Percentiles rank a stretch among this genome's conserved stretches.
Evolutionary conservation across 2,329 filamentous ascomycete genomes (phyloP).

Genomic region (Pseudopithomyces maydicus): DNA sequence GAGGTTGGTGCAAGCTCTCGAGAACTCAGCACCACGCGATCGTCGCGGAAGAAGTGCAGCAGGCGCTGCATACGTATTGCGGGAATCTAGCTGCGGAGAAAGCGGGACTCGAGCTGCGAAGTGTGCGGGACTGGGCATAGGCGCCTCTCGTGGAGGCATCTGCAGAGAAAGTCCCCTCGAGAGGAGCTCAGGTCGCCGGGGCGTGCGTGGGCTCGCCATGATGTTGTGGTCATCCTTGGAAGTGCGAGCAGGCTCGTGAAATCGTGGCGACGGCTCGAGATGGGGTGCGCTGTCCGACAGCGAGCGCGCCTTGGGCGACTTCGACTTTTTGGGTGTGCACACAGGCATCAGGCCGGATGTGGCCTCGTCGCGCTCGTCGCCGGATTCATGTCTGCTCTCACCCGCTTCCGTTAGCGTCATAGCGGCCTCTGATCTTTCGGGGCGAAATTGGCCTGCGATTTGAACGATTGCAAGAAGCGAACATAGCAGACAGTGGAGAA

Average conservation of each 20-base stretch:
- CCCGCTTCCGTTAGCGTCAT: constrained; percentile 25
- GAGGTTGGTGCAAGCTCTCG: constrained; percentile 87
- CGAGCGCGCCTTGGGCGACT: constrained; percentile 48
- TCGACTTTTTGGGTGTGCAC: constrained; percentile 42
- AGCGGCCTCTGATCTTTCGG: constrained; percentile 26
- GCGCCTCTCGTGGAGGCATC: constrained; percentile 62
- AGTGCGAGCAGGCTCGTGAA: constrained; percentile 45
- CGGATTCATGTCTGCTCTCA: constrained; percentile 18
- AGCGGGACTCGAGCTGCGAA: constrained; percentile 68
- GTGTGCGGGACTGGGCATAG: constrained; percentile 54
- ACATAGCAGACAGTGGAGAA: constrained; percentile 28
- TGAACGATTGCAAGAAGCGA: constrained; percentile 14
- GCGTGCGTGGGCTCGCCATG: constrained; percentile 59
- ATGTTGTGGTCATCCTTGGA: constrained; percentile 54
- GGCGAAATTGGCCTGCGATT: constrained; percentile 15
- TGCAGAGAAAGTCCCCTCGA: constrained; percentile 71
- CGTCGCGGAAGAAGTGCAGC: constrained; percentile 86
- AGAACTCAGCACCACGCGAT: constrained; percentile 90
- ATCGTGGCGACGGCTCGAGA: constrained; percentile 53
- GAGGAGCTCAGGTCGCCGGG: constrained; percentile 69
- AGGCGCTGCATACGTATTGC: constrained; percentile 84
- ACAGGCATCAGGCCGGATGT: constrained; percentile 21
- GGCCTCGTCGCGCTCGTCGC: constrained; percentile 26
- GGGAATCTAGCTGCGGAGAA: constrained; percentile 84
- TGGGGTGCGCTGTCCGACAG: constrained; percentile 51